phyloP scores from a whole-genome alignment of 2,329 filamentous ascomycete genomes.

The Boeremia lycopersici region DNA sequence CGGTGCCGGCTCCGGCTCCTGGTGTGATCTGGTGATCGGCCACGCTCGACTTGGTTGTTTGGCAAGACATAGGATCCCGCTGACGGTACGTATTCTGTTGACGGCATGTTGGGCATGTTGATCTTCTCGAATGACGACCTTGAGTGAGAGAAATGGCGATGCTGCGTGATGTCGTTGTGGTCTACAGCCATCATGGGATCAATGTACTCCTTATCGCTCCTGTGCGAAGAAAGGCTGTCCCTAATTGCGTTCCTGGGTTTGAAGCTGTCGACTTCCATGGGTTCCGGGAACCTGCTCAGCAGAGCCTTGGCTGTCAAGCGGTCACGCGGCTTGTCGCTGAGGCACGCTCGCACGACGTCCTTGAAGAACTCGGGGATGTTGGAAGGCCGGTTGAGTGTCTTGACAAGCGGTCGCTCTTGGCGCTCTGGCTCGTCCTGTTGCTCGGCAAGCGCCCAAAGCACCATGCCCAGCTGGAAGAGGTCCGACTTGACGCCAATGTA shows the following conservation, averaged over 20 bases:
- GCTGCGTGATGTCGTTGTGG: slow-evolving; percentile 51
- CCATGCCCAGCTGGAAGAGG: slow-evolving; percentile 95
- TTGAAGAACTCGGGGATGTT: slow-evolving; percentile 80
- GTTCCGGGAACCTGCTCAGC: slow-evolving; percentile 52
- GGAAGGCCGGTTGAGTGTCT: slow-evolving; percentile 41
- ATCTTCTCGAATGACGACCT: slow-evolving; percentile 42
- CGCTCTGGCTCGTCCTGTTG: slow-evolving; percentile 89
- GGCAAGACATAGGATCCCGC: slow-evolving; percentile 52
- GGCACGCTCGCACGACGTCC: slow-evolving; percentile 74
- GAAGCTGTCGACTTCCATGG: slow-evolving; percentile 14
- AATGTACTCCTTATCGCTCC: slow-evolving; percentile 55
- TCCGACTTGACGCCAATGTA: slow-evolving; percentile 99
- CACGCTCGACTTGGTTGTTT: slow-evolving; percentile 28
- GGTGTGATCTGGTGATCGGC: slow-evolving; percentile 28
- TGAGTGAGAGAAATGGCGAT: slow-evolving; percentile 28
- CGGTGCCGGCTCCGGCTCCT: slow-evolving; percentile 34
- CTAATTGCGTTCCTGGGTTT: slow-evolving; percentile 27
- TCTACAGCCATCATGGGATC: slow-evolving; percentile 53
- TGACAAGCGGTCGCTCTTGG: slow-evolving; percentile 68
- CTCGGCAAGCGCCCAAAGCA: slow-evolving; percentile 88
- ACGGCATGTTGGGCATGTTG: slow-evolving; percentile 43
- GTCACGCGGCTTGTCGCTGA: slow-evolving; percentile 74
- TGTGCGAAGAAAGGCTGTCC: slow-evolving; percentile 49
- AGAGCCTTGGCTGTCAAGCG: slow-evolving; percentile 76
- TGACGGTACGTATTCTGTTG: slow-evolving; percentile 53